Base-by-base conservation (phyloP, 75 land plant genomes). In the Cupressus sempervirens region DNA sequence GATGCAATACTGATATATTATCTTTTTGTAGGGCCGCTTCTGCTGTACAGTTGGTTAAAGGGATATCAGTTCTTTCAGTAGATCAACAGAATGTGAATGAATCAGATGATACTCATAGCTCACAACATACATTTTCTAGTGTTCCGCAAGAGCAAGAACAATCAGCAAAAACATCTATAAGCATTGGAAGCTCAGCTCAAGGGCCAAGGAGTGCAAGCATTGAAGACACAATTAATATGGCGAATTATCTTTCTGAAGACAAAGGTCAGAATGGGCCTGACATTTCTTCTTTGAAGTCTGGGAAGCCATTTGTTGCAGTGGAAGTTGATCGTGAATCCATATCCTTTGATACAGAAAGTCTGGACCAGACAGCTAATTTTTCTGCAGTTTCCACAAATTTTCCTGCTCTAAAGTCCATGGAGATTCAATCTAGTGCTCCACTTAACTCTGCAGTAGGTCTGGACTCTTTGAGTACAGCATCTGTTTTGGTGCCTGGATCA, bases 21-120 rank as follows among this genome's bases (percentile, higher is more conserved):
- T 72, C 53, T 40, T 6, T 84, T 76, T 86, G 3, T 88, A 96
- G 98, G 94, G 91, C 95, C 89, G 91, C 91, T 12, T 83, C 87
- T 86, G 95, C 98, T 41, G 85, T 96, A 79, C 92, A 89, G 79
- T 86, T 90, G 88, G 97, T 92, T 30, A 91, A 90, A 73, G 91
- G 87, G 38, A 88, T 95, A 26, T 84, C 91, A 48, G 76, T 80
- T 50, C 86, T 48, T 74, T 36, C 87, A 76, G 50, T 38, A n/a
- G 95, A 95, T 77, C 93, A 95, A 45, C 87, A 87, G 50, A 94
- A 85, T 79, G 41, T 87, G 36, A 88, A 91, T 89, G 94, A 92
- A 83, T 85, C 36, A 76, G 95, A 94, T 82, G 95, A 93, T 86
- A 48, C 90, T 26, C 46, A 36, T 83, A 89, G 93, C 70, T 90